Evolutionary conservation across 352 stramenopile genomes (phyloP).

Genomic region (Pythium sukuiense): DNA sequence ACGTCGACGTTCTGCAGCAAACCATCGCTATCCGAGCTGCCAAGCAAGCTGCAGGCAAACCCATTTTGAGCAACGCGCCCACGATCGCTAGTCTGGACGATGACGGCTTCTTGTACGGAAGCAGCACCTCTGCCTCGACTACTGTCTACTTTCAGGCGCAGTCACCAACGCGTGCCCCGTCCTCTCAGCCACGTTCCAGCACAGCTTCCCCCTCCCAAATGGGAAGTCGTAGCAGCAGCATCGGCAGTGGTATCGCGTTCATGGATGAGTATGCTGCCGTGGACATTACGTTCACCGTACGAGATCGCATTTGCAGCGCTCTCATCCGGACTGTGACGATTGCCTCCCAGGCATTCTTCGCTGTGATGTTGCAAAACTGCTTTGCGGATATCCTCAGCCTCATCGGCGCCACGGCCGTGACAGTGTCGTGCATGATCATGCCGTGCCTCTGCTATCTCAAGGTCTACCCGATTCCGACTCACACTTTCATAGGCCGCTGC

Average conservation of each 20-base stretch:
- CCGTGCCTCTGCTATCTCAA: slow-evolving; percentile 74
- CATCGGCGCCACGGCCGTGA: slow-evolving; percentile 63
- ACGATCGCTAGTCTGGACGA: slow-evolving; percentile 43
- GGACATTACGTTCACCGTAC: slow-evolving; percentile 34
- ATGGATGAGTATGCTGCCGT: slow-evolving; percentile 21
- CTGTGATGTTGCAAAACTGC: slow-evolving; percentile 70
- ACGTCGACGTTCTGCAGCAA: slow-evolving; percentile 57
- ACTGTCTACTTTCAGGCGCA: slow-evolving; percentile 24
- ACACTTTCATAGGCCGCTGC: slow-evolving; percentile 47
- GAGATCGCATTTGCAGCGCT: slow-evolving; percentile 48
- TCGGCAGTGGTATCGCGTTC: slow-evolving; percentile 4
- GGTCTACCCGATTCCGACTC: slow-evolving; percentile 52
- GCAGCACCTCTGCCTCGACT: slow-evolving; percentile 9
- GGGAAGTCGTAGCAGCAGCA: slow-evolving; percentile 10
- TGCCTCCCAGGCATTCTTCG: slow-evolving; percentile 48
- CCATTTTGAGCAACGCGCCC: slow-evolving; percentile 38
- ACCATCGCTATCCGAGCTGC: slow-evolving; percentile 35
- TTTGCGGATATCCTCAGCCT: slow-evolving; percentile 69
- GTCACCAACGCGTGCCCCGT: slow-evolving; percentile 14
- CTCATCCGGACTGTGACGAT: slow-evolving; percentile 53
- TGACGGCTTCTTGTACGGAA: slow-evolving; percentile 50
- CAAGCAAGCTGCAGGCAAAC: slow-evolving; percentile 37
- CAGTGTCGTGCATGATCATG: slow-evolving; percentile 77
- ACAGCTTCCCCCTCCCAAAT: not conserved
- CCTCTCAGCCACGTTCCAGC: not conserved